phyloP scores from a whole-genome alignment of 345 rosid genomes.

The Turritis glabra region DNA sequence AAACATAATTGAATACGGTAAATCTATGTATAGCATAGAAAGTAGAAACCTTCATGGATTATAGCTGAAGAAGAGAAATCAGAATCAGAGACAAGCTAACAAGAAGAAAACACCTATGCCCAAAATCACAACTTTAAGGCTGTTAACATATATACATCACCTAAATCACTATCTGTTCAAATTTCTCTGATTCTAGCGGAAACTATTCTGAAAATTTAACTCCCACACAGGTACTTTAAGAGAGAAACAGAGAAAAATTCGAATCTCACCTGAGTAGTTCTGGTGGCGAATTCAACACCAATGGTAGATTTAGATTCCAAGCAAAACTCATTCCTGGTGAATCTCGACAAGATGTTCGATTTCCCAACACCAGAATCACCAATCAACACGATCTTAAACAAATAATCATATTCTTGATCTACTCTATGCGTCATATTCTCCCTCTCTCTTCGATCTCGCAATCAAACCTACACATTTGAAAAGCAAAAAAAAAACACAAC shows the following conservation, averaged over 20 bases:
- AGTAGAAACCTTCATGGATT: neutral
- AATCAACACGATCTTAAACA: conserved; percentile 77
- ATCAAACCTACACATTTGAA: conserved; percentile 33
- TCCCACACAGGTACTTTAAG: neutral
- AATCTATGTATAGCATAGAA: neutral
- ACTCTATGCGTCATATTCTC: conserved; percentile 55
- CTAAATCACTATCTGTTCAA: conserved; percentile 5
- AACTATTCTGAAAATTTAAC: neutral
- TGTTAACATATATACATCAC: neutral
- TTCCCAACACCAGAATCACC: conserved; percentile 84
- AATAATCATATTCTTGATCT: conserved; percentile 69
- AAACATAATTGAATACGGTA: neutral
- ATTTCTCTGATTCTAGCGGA: neutral
- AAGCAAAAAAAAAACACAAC: neutral
- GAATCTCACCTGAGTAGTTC: conserved; percentile 58
- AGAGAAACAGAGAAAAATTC: neutral
- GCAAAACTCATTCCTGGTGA: conserved; percentile 69
- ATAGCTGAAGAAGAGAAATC: neutral
- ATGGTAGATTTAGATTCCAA: conserved; percentile 75
- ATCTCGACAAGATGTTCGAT: conserved; percentile 73
- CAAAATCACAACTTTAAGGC: conserved; percentile 20
- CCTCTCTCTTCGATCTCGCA: conserved; percentile 36
- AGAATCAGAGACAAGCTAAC: neutral
- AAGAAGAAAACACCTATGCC: neutral
- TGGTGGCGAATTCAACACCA: conserved; percentile 76